A percentile compares a stretch with the other conserved stretches of the same genome.
Evolutionary conservation across 495 filamentous ascomycete genomes (phyloP).

Genomic region (Aspergillus diversus): DNA sequence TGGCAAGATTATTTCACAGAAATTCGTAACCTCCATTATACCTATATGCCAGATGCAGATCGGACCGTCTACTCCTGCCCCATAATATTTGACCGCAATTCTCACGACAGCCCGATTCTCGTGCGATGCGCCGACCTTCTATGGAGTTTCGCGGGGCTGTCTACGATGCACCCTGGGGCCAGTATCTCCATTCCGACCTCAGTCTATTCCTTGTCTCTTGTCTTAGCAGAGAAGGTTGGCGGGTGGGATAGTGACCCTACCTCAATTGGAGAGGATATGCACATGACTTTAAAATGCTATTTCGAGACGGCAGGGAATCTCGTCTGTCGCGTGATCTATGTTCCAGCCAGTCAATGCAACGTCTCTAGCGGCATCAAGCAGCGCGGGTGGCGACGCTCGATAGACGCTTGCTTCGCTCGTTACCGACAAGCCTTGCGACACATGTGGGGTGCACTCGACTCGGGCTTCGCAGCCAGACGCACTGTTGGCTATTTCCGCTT

Average conservation of each 20-base stretch:
- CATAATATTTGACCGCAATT: conserved; percentile 75
- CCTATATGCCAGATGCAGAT: conserved; percentile 54
- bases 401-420: conserved; percentile 58
- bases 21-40: conserved; percentile 61
- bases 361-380: conserved; percentile 54
- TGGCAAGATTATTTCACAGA: conserved; percentile 64
- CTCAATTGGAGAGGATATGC: conserved; percentile 72
- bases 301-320: conserved; percentile 68
- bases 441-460: conserved; percentile 74
- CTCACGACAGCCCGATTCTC: conserved; percentile 64
- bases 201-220: conserved; percentile 68
- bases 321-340: conserved; percentile 52
- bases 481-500: conserved; percentile 32
- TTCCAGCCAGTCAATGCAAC: conserved; percentile 70
- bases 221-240: conserved; percentile 63
- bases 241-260: conserved; percentile 69
- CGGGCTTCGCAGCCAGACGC: conserved; percentile 56
- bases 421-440: conserved; percentile 69
- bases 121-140: conserved; percentile 70
- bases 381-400: conserved; percentile 49
- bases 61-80: conserved; percentile 67
- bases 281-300: conserved; percentile 78
- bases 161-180: conserved; percentile 62
- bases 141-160: conserved; percentile 68
- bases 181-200: conserved; percentile 67